Evolutionary conservation across 176 grass and related monocot genomes (phyloP), one percentile per base, ranked within the genome.

Genomic region (Musa troglodytarum): DNA sequence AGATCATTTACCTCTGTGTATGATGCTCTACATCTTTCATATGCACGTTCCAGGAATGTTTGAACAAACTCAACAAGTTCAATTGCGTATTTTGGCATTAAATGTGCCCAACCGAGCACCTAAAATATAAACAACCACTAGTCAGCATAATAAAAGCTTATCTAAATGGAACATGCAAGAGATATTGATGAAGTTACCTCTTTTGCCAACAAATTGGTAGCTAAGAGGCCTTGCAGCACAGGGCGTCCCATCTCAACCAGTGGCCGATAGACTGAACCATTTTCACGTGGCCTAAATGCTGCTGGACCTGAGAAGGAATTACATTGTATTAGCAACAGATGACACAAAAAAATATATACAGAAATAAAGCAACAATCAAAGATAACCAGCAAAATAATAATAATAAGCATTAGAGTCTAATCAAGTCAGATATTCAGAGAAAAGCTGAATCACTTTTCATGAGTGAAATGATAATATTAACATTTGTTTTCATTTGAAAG

Each of bases 21-120:
- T 72, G 90, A 93, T 67, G 95, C 86, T 61, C 95, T 86, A 7
- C 95, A 98, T 88, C 95, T 91, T 72, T 98, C 95, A 74, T 93
- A 82, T 29, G 95, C 85, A 81, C 94, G 94, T 76, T 98, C 95
- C 75, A 98, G 84, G 87, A 98, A 93, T 56, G 90, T 98, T 71
- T 70, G 88, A 49, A 98, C 90, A 78, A 91, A 98, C 73, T 98
- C 90, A 80, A 98, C 90, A 76, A 98, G 84, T 81, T 93, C 95
- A 85, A 80, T 84, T 25, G 90, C 90, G 86, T 98, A 98, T 84
- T 91, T 93, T 20, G 95, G 95, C 88, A 93, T 93, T 82, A 98
- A 79, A 21, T 87, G 90, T 76, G 89, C 88, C 95, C 95, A 98
- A 52, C 88, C 90, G 82, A 91, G 78, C 72, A 93, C 95, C 95